Percentiles rank a stretch among this genome's conserved stretches.
These are phyloP conservation scores for Blastocystis sp. DNA, from an alignment of 352 stramenopile genomes.

Conservation along the genomic window DNA sequence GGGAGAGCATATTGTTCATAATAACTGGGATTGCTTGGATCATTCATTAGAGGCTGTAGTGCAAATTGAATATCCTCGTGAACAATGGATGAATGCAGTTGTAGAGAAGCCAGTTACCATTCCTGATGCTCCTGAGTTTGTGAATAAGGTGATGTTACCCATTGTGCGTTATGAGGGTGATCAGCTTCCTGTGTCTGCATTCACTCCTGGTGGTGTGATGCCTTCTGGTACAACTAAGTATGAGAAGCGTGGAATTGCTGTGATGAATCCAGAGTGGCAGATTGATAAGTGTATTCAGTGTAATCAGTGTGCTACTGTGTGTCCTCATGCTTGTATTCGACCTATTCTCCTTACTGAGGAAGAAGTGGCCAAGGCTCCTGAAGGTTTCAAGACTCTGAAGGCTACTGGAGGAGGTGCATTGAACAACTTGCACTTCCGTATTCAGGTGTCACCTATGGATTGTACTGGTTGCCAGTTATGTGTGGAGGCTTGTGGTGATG, in stretches of 20 bases:
- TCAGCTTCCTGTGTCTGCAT: constrained; percentile 22
- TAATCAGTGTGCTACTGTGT: constrained; percentile 71
- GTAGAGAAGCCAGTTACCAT: constrained; percentile 67
- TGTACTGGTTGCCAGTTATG: constrained; percentile 71
- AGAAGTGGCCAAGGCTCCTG: constrained; percentile 66
- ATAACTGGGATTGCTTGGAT: constrained; percentile 69
- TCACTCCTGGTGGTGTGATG: constrained; percentile 68
- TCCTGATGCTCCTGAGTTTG: constrained; percentile 58
- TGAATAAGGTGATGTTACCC: constrained; percentile 50
- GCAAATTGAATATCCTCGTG: constrained; percentile 65
- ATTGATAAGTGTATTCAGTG: constrained; percentile 68
- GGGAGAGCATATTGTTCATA: constrained; percentile 69
- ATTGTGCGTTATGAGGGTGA: constrained; percentile 63
- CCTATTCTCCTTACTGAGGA: constrained; percentile 70
- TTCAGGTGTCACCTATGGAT: no score
- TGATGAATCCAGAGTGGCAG: constrained; percentile 46
- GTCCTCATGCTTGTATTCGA: constrained; percentile 69
- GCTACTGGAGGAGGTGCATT: constrained; percentile 65
- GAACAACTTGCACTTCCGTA: no score
- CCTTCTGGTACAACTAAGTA: constrained; percentile 67
- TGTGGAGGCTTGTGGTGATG: constrained; percentile 68
- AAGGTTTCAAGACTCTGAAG: constrained; percentile 69
- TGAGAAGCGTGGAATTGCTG: no score
- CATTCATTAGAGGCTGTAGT: neutral
- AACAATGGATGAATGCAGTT: constrained; percentile 66